Evolutionary conservation across 208 protist species (phyloP), one percentile per base, ranked within the genome.

Genomic region (Leishmania major): DNA sequence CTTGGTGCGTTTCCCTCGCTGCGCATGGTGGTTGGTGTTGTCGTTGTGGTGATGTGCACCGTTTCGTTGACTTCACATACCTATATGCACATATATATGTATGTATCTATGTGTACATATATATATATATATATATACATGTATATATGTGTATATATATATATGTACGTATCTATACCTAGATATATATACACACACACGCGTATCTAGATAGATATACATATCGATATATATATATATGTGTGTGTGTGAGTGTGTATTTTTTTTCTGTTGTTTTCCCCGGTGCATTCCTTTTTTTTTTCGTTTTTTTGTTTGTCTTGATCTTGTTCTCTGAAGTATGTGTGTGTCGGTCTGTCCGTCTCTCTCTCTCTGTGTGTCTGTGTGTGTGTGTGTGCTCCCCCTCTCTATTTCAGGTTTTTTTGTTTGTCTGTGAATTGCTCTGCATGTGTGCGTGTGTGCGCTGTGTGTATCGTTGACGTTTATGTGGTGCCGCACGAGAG

Each of bases 361-460:
- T n/a, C n/a, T n/a, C n/a, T n/a, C n/a, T n/a, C n/a, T n/a, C n/a
- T n/a, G 45, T 43, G 31, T 62, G 49, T 62, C 13, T 76, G 49
- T 60, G 28, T 45, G 70, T 75, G 35, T 37, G 45, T 76, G 49
- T 37, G 40, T 37, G 25, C 45, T 25, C 45, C n/a, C 45, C 4
- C 45, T n/a, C 28, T 31, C 8, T 45, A 43, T 72, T 13, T 75
- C 47, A 57, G 2, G 70, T 57, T 37, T 45, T 53, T 37, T 37
- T 37, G 25, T 35, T 40, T 51, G 45, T 37, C 13, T 31, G 43
- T 75, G 45, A 45, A 57, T 75, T 0, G 2, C 31, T 75, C 8
- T 55, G 70, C 45, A 75, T 75, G 70, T 75, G 45, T 57, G 70
- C 28, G 45, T 75, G 70, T 75, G 45, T 57, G 70, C 28, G 45